These are phyloP conservation scores for Moesziomyces sp. DNA, from an alignment of 1,284 basidiomycete genomes.

Conservation along the genomic window DNA sequence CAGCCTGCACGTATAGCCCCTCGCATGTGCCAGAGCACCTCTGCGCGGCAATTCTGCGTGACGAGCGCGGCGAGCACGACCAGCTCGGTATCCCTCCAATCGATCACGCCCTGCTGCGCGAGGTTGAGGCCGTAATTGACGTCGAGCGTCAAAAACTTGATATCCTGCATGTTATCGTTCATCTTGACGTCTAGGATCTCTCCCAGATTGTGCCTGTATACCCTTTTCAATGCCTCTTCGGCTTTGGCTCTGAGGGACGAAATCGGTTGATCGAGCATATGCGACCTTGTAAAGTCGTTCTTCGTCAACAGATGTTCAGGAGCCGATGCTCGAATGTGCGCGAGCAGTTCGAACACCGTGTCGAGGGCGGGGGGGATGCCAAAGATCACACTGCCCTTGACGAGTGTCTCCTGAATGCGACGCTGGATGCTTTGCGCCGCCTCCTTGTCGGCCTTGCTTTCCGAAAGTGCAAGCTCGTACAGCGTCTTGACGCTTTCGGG, in stretches of 20 bases:
- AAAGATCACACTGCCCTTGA: slow-evolving; percentile 26
- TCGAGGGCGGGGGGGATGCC: slow-evolving; percentile 32
- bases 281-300: slow-evolving; percentile 2
- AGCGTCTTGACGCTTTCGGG: slow-evolving; percentile 13
- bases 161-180: slow-evolving; percentile 29
- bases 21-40: slow-evolving; percentile 42
- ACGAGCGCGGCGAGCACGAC: slow-evolving; percentile 28
- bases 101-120: slow-evolving; percentile 10
- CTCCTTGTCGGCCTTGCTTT: no score
- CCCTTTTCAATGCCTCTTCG: background rate
- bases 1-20: slow-evolving; percentile 34
- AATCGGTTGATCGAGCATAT: background rate
- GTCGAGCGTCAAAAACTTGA: slow-evolving; percentile 35
- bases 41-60: slow-evolving; percentile 15
- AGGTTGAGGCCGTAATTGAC: slow-evolving; percentile 49
- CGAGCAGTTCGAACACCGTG: slow-evolving; percentile 22
- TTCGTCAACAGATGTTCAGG: background rate
- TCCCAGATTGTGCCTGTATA: slow-evolving; percentile 41
- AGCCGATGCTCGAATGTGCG: slow-evolving; percentile 1
- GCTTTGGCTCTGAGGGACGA: slow-evolving; percentile 3
- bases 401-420: slow-evolving; percentile 20
- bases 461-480: slow-evolving; percentile 12
- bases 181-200: slow-evolving; percentile 20
- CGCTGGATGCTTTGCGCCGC: slow-evolving; percentile 4
- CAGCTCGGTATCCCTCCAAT: slow-evolving; percentile 26